These are phyloP conservation scores for Tolypocladium tropicale DNA, from an alignment of 2,329 filamentous ascomycete genomes.

Conservation along the genomic window DNA sequence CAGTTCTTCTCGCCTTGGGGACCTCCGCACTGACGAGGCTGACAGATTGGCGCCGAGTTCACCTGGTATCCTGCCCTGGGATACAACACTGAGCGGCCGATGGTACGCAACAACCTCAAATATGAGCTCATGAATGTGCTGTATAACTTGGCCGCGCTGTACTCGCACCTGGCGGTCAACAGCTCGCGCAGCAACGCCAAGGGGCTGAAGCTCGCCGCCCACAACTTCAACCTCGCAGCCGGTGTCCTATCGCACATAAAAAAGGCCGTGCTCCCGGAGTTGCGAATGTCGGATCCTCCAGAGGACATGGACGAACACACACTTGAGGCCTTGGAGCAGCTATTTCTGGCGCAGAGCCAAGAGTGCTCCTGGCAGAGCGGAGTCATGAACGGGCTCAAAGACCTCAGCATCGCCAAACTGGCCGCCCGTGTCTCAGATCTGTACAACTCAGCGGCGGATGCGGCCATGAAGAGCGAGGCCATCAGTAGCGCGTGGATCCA, in stretches of 20 bases:
- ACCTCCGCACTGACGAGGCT: conserved; percentile 1
- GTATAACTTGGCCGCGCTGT: conserved; percentile 87
- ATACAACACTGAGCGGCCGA: conserved; percentile 71
- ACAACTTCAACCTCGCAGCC: conserved; percentile 80
- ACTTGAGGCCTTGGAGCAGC: conserved; percentile 68
- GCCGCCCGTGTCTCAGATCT: conserved; percentile 84
- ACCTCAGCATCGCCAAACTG: conserved; percentile 82
- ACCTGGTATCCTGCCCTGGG: conserved; percentile 92
- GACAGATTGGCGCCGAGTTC: conserved; percentile 83
- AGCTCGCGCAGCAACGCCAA: conserved; percentile 70
- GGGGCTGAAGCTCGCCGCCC: conserved; percentile 77
- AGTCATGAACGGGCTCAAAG: conserved; percentile 86
- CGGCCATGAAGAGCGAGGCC: conserved; percentile 77
- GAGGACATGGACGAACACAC: conserved; percentile 94
- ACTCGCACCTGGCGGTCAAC: conserved; percentile 80
- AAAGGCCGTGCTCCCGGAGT: conserved; percentile 65
- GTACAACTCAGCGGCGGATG: conserved; percentile 75
- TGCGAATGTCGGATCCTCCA: conserved; percentile 70
- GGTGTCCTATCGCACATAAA: conserved; percentile 76
- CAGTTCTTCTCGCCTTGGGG: not conserved
- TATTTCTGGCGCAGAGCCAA: conserved; percentile 86
- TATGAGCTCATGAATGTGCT: conserved; percentile 88
- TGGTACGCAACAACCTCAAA: conserved; percentile 55
- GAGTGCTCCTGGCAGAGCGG: conserved; percentile 99
- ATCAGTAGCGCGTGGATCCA: conserved; percentile 96